These are phyloP conservation scores for Penicillium canariense DNA, from an alignment of 495 filamentous ascomycete species.

Conservation along the genomic window DNA sequence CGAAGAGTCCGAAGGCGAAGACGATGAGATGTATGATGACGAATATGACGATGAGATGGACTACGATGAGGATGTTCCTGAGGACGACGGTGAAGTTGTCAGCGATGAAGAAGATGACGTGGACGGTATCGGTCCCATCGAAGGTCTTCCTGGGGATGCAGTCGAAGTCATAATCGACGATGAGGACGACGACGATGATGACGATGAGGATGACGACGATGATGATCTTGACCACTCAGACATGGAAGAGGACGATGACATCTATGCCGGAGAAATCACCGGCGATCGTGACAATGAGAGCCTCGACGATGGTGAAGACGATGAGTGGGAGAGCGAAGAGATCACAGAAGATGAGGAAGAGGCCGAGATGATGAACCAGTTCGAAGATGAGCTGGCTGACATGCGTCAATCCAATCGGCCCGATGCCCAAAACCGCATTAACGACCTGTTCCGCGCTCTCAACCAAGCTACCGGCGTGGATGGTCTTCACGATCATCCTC, in stretches of 20 bases:
- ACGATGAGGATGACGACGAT: constrained; percentile 67
- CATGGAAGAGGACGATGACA: constrained; percentile 52
- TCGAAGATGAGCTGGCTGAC: constrained; percentile 53
- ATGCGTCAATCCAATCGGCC: constrained; percentile 62
- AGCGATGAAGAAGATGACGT: constrained; percentile 88
- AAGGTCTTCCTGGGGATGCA: constrained; percentile 78
- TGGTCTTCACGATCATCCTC: constrained; percentile 35
- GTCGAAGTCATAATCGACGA: constrained; percentile 85
- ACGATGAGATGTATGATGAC: constrained; percentile 83
- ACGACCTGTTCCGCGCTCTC: constrained; percentile 44
- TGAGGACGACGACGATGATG: constrained; percentile 59
- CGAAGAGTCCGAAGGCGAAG: constrained; percentile 64
- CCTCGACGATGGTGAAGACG: constrained; percentile 54
- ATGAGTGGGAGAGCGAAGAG: constrained; percentile 60
- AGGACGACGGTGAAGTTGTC: constrained; percentile 80
- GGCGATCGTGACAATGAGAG: constrained; percentile 66
- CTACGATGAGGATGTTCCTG: constrained; percentile 70
- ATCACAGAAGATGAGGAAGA: constrained; percentile 56
- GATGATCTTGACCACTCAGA: constrained; percentile 43
- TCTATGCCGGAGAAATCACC: constrained; percentile 53
- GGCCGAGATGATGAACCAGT: constrained; percentile 49
- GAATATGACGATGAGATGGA: constrained; percentile 90
- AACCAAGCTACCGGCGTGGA: constrained; percentile 41
- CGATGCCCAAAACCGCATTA: constrained; percentile 54
- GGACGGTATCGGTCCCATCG: constrained; percentile 77